phyloP scores from a whole-genome alignment of 331 rosid genomes.

The Rosa hybrid region DNA sequence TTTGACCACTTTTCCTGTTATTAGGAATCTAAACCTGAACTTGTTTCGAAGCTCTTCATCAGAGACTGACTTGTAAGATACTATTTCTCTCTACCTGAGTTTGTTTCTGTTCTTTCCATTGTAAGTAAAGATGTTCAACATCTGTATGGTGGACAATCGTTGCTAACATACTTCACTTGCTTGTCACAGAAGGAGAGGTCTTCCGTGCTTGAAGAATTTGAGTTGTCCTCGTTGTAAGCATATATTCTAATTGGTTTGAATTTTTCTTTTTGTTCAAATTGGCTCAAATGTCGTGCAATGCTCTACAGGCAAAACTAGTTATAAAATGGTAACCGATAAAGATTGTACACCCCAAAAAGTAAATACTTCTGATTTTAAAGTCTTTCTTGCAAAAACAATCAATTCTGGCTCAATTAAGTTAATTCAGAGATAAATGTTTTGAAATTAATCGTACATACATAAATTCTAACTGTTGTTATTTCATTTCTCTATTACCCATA shows the following conservation, averaged over 20 bases:
- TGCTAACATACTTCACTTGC: slow-evolving; percentile 20
- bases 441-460: background rate
- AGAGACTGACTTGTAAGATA: slow-evolving; percentile 53
- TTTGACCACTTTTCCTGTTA: slow-evolving; percentile 26
- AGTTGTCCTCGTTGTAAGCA: slow-evolving; percentile 74
- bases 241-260: background rate
- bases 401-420: background rate
- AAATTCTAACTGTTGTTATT: background rate
- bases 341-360: background rate
- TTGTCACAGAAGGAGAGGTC: slow-evolving; percentile 43
- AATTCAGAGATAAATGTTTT: background rate
- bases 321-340: background rate
- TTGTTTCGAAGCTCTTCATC: slow-evolving; percentile 61
- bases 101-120: background rate
- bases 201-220: slow-evolving; percentile 60
- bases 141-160: background rate
- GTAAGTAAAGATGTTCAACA: background rate
- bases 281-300: background rate
- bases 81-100: slow-evolving; percentile 4
- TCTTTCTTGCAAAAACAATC: background rate
- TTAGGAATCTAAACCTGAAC: slow-evolving; percentile 77
- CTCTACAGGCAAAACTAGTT: background rate
- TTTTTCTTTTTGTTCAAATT: background rate
- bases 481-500: background rate
- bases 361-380: background rate